These are phyloP conservation scores for Marchantia polymorpha DNA, from an alignment of 225 moss, liverwort and hornwort species.

Conservation along the genomic window DNA sequence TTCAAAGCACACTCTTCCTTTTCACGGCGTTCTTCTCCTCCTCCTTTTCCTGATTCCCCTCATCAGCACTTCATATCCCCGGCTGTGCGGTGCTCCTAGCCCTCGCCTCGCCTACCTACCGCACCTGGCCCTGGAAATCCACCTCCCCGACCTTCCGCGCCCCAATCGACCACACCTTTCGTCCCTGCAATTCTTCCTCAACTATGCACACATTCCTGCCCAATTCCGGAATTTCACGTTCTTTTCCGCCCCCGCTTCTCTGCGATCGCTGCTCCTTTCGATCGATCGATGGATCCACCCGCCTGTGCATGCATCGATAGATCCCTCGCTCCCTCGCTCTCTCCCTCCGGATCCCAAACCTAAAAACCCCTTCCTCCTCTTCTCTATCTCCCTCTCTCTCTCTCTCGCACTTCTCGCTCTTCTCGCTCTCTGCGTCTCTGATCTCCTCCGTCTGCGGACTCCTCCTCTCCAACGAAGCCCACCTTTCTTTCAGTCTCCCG, in stretches of 20 bases:
- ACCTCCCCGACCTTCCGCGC: neutral
- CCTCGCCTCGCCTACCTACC: neutral
- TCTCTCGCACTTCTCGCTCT: neutral
- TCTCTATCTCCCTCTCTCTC: neutral
- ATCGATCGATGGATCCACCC: conserved; percentile 15
- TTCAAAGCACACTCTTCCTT: conserved; percentile 5
- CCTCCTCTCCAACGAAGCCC: neutral
- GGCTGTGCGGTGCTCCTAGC: neutral
- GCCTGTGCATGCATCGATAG: neutral
- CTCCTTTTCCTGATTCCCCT: conserved; percentile 19
- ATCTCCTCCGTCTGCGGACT: neutral
- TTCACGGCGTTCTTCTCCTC: conserved; percentile 14
- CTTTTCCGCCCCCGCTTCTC: conserved; percentile 5
- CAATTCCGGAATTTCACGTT: conserved; percentile 7
- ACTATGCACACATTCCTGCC: neutral
- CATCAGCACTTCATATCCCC: conserved; percentile 6
- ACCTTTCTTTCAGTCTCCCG: neutral
- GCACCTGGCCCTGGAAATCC: neutral
- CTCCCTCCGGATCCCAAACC: conserved; percentile 19
- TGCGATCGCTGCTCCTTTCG: conserved; percentile 1
- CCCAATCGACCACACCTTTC: neutral
- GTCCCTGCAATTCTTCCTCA: neutral
- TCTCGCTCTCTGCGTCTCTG: neutral
- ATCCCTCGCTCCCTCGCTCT: conserved; percentile 2
- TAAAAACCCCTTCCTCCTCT: neutral